These are phyloP conservation scores for Monoraphidium neglectum DNA, from an alignment of 139 green algal species.

Conservation along the genomic window DNA sequence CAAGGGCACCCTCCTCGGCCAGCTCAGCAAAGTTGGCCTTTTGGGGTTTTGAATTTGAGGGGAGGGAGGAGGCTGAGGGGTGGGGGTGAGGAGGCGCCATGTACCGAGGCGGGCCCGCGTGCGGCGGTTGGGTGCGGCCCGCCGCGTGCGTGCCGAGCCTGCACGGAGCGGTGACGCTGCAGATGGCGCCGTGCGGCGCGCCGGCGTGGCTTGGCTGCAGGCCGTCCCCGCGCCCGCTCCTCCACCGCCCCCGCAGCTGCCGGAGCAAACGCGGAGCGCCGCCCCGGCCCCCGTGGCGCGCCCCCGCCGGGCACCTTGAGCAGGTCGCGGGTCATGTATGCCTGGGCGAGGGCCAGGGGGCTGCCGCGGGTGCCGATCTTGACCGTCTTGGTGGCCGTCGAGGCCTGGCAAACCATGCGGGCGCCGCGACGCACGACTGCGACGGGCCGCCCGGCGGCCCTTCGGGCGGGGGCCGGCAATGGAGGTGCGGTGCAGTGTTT, in stretches of 20 bases:
- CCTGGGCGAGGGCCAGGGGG: constrained; percentile 96
- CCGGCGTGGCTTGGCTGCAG: background rate
- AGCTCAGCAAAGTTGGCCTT: constrained; percentile 88
- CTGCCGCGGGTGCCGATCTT: constrained; percentile 86
- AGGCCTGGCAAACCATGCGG: constrained; percentile 27
- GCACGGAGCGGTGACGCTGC: too few relatives aligned
- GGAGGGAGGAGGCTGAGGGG: background rate
- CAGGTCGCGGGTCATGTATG: constrained; percentile 95
- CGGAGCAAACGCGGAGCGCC: too few relatives aligned
- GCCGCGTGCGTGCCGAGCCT: too few relatives aligned
- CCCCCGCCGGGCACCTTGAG: constrained; percentile 74
- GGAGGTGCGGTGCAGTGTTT: too few relatives aligned
- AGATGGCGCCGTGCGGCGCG: too few relatives aligned
- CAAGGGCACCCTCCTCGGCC: constrained; percentile 90
- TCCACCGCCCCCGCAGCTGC: too few relatives aligned
- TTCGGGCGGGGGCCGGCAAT: too few relatives aligned
- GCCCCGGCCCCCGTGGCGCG: background rate
- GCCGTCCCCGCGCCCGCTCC: background rate
- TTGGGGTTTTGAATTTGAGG: background rate
- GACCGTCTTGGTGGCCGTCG: constrained; percentile 64
- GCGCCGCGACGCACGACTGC: background rate
- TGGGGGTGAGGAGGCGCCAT: background rate
- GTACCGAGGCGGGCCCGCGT: background rate
- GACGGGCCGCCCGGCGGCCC: too few relatives aligned
- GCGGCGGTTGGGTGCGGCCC: background rate